phyloP scores from a whole-genome alignment of 345 rosid species.

The Hibiscus mutabilis region DNA sequence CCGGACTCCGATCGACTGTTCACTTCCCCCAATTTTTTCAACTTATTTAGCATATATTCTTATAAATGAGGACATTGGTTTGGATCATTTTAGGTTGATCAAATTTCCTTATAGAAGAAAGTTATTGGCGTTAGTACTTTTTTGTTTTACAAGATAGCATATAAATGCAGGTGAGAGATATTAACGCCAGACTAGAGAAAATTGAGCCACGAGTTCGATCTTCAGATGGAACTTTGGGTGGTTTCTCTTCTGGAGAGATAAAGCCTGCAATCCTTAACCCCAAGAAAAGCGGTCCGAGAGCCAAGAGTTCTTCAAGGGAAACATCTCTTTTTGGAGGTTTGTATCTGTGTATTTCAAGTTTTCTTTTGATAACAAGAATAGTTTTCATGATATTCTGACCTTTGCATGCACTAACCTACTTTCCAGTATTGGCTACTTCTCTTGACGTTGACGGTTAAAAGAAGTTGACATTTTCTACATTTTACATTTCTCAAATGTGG shows the following conservation, averaged over 20 bases:
- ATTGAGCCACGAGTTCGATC: slow-evolving; percentile 73
- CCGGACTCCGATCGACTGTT: not conserved
- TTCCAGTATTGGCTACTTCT: not conserved
- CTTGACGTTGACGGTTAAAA: not conserved
- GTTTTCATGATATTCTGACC: not conserved
- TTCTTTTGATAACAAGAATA: not conserved
- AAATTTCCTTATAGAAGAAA: not conserved
- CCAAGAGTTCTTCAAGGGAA: slow-evolving; percentile 74
- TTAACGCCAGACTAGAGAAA: slow-evolving; percentile 89
- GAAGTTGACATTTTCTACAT: not conserved
- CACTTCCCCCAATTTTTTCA: not conserved
- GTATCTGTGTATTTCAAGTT: slow-evolving; percentile 13
- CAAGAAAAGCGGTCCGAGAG: slow-evolving; percentile 85
- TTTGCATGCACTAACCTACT: not conserved
- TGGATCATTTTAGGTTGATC: slow-evolving; percentile 4
- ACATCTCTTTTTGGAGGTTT: slow-evolving; percentile 86
- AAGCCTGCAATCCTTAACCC: slow-evolving; percentile 50
- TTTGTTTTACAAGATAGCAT: slow-evolving; percentile 4
- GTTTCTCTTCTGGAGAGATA: slow-evolving; percentile 51
- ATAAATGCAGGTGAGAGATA: slow-evolving; percentile 77
- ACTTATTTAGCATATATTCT: slow-evolving; percentile 6
- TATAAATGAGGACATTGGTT: not conserved
- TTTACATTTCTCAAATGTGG: not conserved
- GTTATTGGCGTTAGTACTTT: not conserved
- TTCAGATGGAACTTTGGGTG: slow-evolving; percentile 46